These are phyloP conservation scores for Solanum chacoense DNA, from an alignment of 305 asterid genomes.

Conservation along the genomic window DNA sequence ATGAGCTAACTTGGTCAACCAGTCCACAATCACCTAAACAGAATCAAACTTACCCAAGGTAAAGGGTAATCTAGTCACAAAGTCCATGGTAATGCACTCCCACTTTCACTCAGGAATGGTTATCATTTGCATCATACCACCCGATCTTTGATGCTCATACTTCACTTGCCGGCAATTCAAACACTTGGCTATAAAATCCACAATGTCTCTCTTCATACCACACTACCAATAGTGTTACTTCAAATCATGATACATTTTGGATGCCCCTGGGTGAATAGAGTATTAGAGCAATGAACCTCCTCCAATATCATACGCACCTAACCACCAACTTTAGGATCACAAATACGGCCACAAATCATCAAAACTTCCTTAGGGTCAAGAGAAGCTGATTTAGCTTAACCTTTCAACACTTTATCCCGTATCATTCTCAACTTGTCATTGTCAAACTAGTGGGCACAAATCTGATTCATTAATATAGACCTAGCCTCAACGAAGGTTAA, in stretches of 20 bases:
- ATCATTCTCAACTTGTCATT: background rate
- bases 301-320: background rate
- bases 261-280: background rate
- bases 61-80: background rate
- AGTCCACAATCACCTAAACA: background rate
- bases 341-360: background rate
- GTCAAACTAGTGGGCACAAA: background rate
- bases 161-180: background rate
- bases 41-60: background rate
- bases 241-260: background rate
- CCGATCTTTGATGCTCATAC: background rate
- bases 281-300: background rate
- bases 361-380: background rate
- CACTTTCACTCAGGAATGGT: background rate
- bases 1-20: background rate
- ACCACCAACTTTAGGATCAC: background rate
- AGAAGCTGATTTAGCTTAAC: background rate
- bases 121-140: background rate
- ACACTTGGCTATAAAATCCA: background rate
- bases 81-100: background rate
- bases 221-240: background rate
- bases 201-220: background rate
- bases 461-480: background rate
- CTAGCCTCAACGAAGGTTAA: background rate
- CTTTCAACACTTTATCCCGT: background rate